Percentiles rank a stretch among this genome's conserved stretches.
Evolutionary conservation across 805 yeast species (phyloP).

Genomic region (Saturnispora sanitii): DNA sequence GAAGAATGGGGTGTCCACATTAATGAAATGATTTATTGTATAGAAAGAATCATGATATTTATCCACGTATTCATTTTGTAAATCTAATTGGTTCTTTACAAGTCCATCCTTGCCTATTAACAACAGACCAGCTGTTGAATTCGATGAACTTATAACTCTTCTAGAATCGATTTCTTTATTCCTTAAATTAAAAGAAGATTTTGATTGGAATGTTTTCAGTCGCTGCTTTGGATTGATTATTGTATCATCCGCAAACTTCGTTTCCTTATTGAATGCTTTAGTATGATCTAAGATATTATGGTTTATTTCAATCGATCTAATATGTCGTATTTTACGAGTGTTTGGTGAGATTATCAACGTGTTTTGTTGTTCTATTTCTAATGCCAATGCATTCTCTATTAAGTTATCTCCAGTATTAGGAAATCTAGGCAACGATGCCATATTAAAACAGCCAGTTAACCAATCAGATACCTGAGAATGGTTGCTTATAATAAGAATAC

Average conservation of each 20-base stretch:
- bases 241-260: neutral
- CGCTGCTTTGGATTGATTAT: neutral
- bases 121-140: neutral
- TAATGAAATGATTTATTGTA: constrained; percentile 25
- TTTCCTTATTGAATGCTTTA: neutral
- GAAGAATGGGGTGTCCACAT: constrained; percentile 23
- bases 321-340: constrained; percentile 21
- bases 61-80: constrained; percentile 22
- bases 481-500: neutral
- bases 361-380: too few relatives aligned
- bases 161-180: neutral
- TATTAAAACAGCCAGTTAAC: neutral
- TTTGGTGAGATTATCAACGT: constrained; percentile 10
- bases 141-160: neutral
- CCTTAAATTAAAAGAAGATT: constrained; percentile 5
- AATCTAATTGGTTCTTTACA: constrained; percentile 21
- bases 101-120: constrained; percentile 12
- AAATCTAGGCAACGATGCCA: constrained; percentile 6
- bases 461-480: neutral
- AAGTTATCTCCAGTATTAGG: neutral
- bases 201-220: constrained; percentile 1
- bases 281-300: neutral
- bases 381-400: neutral
- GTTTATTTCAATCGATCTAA: constrained; percentile 9
- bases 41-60: constrained; percentile 28